A percentile compares a stretch with the other conserved stretches of the same genome.
Evolutionary conservation across 2,329 filamentous ascomycete species (phyloP).

Genomic region (Drechslerella dactyloides): DNA sequence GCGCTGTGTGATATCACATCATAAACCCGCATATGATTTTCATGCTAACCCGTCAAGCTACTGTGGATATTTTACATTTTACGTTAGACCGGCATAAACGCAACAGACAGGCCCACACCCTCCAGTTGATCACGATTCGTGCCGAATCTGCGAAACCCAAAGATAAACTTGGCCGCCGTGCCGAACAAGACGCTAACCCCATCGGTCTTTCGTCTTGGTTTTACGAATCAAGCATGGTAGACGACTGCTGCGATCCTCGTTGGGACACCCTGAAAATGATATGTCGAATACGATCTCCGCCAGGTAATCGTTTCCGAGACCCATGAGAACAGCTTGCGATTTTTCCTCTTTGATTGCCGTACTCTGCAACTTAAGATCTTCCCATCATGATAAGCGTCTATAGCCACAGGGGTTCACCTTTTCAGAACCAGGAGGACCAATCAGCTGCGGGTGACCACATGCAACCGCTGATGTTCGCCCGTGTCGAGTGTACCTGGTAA

Average conservation of each 20-base stretch:
- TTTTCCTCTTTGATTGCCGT: neutral
- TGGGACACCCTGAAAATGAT: constrained; percentile 2
- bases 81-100: too few species aligned
- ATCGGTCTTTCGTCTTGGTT: constrained; percentile 8
- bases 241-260: neutral
- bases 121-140: constrained; percentile 14
- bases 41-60: too few species aligned
- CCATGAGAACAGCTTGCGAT: neutral
- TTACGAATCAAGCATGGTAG: neutral
- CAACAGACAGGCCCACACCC: neutral
- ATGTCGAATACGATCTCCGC: neutral
- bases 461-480: constrained; percentile 8
- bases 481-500: constrained; percentile 1
- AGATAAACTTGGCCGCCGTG: constrained; percentile 14
- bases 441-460: constrained; percentile 5
- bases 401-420: neutral
- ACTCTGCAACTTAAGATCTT: neutral
- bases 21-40: too few species aligned
- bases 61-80: too few species aligned
- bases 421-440: constrained; percentile 2
- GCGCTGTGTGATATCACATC: neutral
- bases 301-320: constrained; percentile 1
- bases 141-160: constrained; percentile 36
- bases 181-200: constrained; percentile 10
- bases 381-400: neutral